Base-by-base conservation (phyloP, 371 early-diverging fungal genomes). In the Catenaria anguillulae region DNA sequence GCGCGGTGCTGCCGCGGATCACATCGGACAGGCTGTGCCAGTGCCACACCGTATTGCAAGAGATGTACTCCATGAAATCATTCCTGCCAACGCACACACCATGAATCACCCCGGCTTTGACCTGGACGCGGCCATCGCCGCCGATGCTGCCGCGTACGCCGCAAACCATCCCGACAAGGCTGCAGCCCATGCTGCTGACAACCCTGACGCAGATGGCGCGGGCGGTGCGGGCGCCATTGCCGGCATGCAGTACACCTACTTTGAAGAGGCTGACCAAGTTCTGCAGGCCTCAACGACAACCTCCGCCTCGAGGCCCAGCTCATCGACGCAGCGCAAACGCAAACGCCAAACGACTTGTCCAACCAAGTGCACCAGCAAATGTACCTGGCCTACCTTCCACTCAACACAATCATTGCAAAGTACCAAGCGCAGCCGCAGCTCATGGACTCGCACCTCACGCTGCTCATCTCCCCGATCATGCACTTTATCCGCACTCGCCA, bases 401-500 rank as follows among this genome's bases (percentile, higher is more conserved):
- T 37, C 8, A 4, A 37, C 37, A 4, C 8, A 8, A 37, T 13
- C 37, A 4, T 37, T 13, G 37, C 37, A 37, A 61, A 71, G 56
- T 93, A 92, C 65, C 92, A 92, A 70, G 92, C 92, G 70, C 84
- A 87, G 67, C 84, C 97, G 3, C 84, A 84, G 61, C 72, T 93
- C 24, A 82, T 96, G 5, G 97, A 96, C 68, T 85, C 88, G 23
- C 75, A 78, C 67, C 71, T 96, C 59, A 93, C 90, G 60, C 65
- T 61, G 31, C 77, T 92, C 58, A 75, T 90, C 15, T 56, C 69
- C n/a, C 83, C 84, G 36, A 65, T 84, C n/a, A 79, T 89, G 62
- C 63, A 66, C 6, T 73, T 71, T 17, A 72, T 77, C 15, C 73
- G 68, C 29, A 68, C 8, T 0, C 23, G 61, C 33, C 24, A 36